phyloP scores from a whole-genome alignment of 2,329 filamentous ascomycete genomes.

The Diplodia sapinea region DNA sequence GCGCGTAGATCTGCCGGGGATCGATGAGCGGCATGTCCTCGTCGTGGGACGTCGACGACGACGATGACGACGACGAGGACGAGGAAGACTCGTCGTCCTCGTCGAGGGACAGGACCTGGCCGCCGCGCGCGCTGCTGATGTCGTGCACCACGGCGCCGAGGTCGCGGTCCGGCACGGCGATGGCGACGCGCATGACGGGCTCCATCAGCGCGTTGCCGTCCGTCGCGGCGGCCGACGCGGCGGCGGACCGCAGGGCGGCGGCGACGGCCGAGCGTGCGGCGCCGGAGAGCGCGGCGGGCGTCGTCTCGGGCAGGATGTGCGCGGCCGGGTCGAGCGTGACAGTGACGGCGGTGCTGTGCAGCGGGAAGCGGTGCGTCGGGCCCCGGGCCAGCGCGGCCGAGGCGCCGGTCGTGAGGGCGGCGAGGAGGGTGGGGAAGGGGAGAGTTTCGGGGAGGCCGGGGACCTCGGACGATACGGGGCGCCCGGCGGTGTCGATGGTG shows the following conservation, averaged over 20 bases:
- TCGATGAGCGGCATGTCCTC: conserved; percentile 62
- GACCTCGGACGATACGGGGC: conserved; percentile 47
- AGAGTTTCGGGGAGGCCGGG: conserved; percentile 62
- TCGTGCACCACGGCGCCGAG: conserved; percentile 85
- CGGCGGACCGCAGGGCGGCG: conserved; percentile 69
- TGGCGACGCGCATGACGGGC: conserved; percentile 89
- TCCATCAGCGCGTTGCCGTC: conserved; percentile 70
- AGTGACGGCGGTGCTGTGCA: conserved; percentile 76
- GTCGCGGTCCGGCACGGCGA: conserved; percentile 80
- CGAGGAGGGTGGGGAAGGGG: conserved; percentile 55
- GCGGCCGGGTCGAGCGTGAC: conserved; percentile 69
- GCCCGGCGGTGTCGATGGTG: conserved; percentile 51
- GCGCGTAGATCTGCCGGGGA: conserved; percentile 78
- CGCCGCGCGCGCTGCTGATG: conserved; percentile 74
- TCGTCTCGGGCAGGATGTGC: conserved; percentile 72
- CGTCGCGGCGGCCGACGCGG: conserved; percentile 59
- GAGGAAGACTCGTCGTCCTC: conserved; percentile 45
- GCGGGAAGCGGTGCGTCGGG: conserved; percentile 77
- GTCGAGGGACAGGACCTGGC: conserved; percentile 74
- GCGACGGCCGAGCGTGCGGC: conserved; percentile 69
- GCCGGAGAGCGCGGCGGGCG: conserved; percentile 70
- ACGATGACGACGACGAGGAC: conserved; percentile 8
- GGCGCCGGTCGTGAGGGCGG: conserved; percentile 75
- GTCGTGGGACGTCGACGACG: conserved; percentile 1
- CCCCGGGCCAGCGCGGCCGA: conserved; percentile 84